Conservation (phyloP, 495 filamentous ascomycete genomes). For the Xanthoparmelia taractica region DNA sequence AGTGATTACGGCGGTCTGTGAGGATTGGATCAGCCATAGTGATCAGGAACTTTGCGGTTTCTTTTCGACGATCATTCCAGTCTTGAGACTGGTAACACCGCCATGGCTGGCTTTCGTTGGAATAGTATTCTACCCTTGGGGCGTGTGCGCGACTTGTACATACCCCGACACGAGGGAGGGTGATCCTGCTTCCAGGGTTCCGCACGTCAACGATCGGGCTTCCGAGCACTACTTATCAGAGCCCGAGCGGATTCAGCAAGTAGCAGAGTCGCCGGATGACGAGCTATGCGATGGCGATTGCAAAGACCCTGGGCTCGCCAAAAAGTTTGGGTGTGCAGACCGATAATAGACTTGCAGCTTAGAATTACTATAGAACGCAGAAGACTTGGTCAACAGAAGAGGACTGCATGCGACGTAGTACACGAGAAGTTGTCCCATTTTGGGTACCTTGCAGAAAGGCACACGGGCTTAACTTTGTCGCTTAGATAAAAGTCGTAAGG, state of each 20-base stretch:
- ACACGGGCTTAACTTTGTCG: not conserved
- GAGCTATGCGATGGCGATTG: not conserved
- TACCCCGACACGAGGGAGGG: not conserved
- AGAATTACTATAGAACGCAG: too few species aligned
- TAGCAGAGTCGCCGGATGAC: not conserved
- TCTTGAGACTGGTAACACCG: not conserved
- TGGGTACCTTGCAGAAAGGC: not conserved
- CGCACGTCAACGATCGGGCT: not conserved
- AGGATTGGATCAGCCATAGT: too few species aligned
- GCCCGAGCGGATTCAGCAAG: not conserved
- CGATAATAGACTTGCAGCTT: not conserved
- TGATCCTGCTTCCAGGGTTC: not conserved
- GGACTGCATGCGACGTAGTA: not conserved
- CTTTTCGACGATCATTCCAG: not conserved
- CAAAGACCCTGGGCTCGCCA: not conserved
- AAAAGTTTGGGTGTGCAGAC: not conserved
- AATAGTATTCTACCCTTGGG: not conserved
- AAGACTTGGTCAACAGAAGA: too few species aligned
- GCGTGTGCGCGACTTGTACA: not conserved
- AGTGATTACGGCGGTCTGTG: too few species aligned
- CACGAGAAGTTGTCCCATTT: not conserved
- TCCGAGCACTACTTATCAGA: too few species aligned
- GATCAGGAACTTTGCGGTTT: not conserved
- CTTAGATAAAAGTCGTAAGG: too few species aligned
- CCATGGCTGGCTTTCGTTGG: not conserved